Base-by-base conservation (phyloP, 2,329 filamentous ascomycete genomes). In the Trichoderma koningii region DNA sequence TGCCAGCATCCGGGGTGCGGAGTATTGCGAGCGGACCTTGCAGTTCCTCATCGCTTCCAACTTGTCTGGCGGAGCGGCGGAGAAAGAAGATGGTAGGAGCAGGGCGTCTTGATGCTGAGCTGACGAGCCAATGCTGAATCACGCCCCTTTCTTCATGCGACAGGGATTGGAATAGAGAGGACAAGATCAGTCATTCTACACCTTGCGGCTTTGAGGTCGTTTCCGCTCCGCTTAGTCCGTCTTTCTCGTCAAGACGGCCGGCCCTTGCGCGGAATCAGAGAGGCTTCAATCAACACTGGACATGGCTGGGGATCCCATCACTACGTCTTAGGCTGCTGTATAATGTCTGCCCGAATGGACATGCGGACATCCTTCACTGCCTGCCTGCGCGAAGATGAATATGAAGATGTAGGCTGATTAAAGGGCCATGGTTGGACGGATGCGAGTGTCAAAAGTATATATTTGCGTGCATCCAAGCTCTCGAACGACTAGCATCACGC, bases 291-390 rank as follows among this genome's bases (percentile, higher is more conserved):
- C 21, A 21, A 30, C 5, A 60, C 2, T 42, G 45, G 23, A 26
- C 7, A 7, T 44, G 19, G 12, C 15, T 21, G 17, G 15, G 6
- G 45, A 19, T n/a, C 38, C 17, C 34, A 17, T 60, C 15, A 23
- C 28, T 12, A 12, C 7, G n/a, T 15, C 9, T 41, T 1, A 15
- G 21, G 21, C 19, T 19, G 14, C 19, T 23, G 21, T 19, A 15
- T 21, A 51, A 60, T 42, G 56, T 51, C 56, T 30, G 56, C 56
- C 15, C 3, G 45, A 42, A 51, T 51, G 45, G 56, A n/a, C 19
- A 28, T 2, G 17, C 44, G 56, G 56, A 12, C n/a, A 19, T 26
- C 38, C 15, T 23, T 60, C 5, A 17, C 26, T 41, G 15, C 19
- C 45, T 30, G 45, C 38, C 4, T 60, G 38, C 38, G 19, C 2